These are phyloP conservation scores for Pythium rhizo-oryzae DNA, from an alignment of 352 stramenopile genomes.

Conservation along the genomic window DNA sequence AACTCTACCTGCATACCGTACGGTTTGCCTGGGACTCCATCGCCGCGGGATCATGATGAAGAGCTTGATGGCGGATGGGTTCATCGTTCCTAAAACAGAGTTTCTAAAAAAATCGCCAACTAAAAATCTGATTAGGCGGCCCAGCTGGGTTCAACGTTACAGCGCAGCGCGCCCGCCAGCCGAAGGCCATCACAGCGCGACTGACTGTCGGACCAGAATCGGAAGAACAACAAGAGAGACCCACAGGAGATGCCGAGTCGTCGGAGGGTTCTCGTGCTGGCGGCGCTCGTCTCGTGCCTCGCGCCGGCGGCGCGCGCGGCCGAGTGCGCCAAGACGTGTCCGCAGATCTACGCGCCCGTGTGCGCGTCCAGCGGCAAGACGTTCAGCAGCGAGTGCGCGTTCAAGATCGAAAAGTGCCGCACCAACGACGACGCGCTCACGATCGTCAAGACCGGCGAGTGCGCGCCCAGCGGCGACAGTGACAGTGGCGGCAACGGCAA, in stretches of 20 bases:
- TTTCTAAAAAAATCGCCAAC: neutral
- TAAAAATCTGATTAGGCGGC: slow-evolving; percentile 13
- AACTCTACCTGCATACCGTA: no score
- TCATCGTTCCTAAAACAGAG: neutral
- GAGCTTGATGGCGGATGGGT: neutral
- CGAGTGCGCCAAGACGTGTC: slow-evolving; percentile 19
- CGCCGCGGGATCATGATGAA: no score
- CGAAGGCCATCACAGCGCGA: neutral
- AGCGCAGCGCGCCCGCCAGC: neutral
- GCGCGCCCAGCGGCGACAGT: slow-evolving; percentile 2
- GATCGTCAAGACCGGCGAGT: slow-evolving; percentile 19
- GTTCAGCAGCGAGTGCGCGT: slow-evolving; percentile 23
- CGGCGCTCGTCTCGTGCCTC: slow-evolving; percentile 2
- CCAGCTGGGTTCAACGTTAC: slow-evolving; percentile 9
- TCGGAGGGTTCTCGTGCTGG: neutral
- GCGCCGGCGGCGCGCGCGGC: neutral
- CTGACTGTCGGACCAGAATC: neutral
- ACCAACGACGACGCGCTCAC: slow-evolving; percentile 12
- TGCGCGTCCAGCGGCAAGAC: slow-evolving; percentile 25
- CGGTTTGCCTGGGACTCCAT: no score
- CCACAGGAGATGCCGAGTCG: neutral
- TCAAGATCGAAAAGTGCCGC: slow-evolving; percentile 19
- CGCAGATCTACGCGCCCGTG: slow-evolving; percentile 9
- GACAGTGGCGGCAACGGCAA: slow-evolving; percentile 43
- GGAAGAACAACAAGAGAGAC: neutral